Base-by-base conservation (phyloP, 2,329 filamentous ascomycete species). In the Xylariaceae sp. region DNA sequence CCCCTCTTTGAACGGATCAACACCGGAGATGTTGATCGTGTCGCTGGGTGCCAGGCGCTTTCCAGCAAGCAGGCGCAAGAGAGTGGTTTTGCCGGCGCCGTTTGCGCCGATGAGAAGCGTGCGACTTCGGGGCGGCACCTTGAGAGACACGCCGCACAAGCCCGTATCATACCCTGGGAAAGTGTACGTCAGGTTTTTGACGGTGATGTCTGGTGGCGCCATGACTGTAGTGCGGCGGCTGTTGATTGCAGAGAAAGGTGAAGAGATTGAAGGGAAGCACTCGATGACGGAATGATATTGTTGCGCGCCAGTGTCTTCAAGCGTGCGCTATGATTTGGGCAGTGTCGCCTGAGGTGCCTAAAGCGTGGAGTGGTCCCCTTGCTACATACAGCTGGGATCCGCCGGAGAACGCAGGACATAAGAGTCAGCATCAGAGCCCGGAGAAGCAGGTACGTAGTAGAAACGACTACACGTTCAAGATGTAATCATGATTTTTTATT, bases 81-180 rank as follows among this genome's bases (percentile, higher is more conserved):
- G 86, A 0, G 94, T 99, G 9, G 94, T 97, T 75, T 99, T 99
- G 60, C 94, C 94, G 17, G 94, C 93, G 58, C 94, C 94, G 71
- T 99, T 99, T 69, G 94, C 93, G 64, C 94, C 94, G 66, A 97
- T 95, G 39, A 97, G 80, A 13, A 97, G 82, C 1, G 93, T 96
- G 56, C 94, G 88, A 54, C 89, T 94, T 51, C 88, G 85, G 0
- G 90, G 77, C 3, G 94, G 93, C 19, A 97, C 83, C 55, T 84
- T 77, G 49, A 99, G 81, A 22, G 75, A 78, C 63, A 99, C 81
- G 70, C 91, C 73, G 46, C 79, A 75, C 31, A 99, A 78, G 51
- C 93, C 94, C n/a, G 80, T 82, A 42, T 86, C 86, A 67, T 88
- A 87, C 76, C 96, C 89, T 14, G 87, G 89, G 73, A 97, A 99